A percentile compares a stretch with the other conserved stretches of the same genome.
Evolutionary conservation across 495 filamentous ascomycete species (phyloP).

Genomic region (Penicillium arizonense): DNA sequence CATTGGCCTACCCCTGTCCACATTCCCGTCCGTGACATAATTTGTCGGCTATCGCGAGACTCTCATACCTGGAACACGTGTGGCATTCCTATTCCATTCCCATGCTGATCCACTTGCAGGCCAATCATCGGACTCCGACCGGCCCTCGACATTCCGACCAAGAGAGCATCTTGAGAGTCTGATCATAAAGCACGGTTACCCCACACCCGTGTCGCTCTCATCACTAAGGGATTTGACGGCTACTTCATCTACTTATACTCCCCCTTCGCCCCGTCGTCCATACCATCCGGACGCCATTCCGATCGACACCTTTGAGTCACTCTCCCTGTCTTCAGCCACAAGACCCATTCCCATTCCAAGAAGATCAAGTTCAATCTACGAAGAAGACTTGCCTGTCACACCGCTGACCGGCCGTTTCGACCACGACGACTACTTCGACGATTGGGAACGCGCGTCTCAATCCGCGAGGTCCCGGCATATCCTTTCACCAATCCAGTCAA

Average conservation of each 20-base stretch:
- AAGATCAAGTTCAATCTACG: constrained; percentile 23
- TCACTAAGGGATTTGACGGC: constrained; percentile 73
- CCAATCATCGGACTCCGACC: constrained; percentile 44
- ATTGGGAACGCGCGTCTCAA: constrained; percentile 30
- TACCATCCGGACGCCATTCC: constrained; percentile 15
- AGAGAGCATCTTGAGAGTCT: constrained; percentile 73
- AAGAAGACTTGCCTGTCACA: constrained; percentile 41
- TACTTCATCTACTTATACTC: constrained; percentile 60
- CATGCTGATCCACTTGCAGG: constrained; percentile 57
- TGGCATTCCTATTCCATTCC: constrained; percentile 40
- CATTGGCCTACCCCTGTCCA: constrained; percentile 11
- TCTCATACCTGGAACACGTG: constrained; percentile 31
- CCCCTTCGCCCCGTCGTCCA: constrained; percentile 32
- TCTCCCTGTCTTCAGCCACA: constrained; percentile 32
- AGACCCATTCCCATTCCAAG: constrained; percentile 43
- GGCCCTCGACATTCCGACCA: constrained; percentile 66
- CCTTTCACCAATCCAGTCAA: constrained; percentile 6
- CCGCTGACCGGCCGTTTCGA: constrained; percentile 46
- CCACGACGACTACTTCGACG: constrained; percentile 35
- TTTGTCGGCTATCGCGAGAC: constrained; percentile 13
- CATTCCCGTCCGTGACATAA: constrained; percentile 7
- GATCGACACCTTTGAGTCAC: constrained; percentile 26
- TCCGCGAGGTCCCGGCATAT: constrained; percentile 21
- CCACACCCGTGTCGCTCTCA: constrained; percentile 62
- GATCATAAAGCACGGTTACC: constrained; percentile 45